Evolutionary conservation across 805 yeast species (phyloP).

Genomic region (Tetrapisispora namnaoensis): DNA sequence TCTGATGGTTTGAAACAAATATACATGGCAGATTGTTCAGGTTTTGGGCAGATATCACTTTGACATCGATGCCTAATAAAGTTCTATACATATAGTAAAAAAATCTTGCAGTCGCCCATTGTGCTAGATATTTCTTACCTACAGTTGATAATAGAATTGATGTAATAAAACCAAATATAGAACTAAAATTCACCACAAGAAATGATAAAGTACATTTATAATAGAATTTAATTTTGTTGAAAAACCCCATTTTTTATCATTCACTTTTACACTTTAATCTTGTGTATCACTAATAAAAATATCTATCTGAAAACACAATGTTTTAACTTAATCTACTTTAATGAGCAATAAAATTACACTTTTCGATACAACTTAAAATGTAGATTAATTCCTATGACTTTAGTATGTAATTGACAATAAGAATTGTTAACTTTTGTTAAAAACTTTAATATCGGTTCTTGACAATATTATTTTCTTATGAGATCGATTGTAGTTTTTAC

Average conservation of each 20-base stretch:
- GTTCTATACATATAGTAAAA: slow-evolving; percentile 55
- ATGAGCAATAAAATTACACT: no score
- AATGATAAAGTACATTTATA: neutral
- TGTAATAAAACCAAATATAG: slow-evolving; percentile 50
- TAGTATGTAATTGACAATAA: no score
- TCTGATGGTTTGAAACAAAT: slow-evolving; percentile 81
- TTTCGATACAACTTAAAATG: no score
- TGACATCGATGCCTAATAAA: slow-evolving; percentile 59
- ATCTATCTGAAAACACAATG: no score
- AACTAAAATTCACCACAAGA: neutral
- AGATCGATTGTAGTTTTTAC: no score
- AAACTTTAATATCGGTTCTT: no score
- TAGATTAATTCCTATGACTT: no score
- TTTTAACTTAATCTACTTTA: no score
- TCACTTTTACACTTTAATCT: neutral
- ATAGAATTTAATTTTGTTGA: neutral
- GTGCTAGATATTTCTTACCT: slow-evolving; percentile 74
- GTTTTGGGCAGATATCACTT: slow-evolving; percentile 54
- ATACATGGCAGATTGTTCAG: slow-evolving; percentile 62
- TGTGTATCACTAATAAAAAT: no score
- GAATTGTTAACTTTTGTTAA: no score
- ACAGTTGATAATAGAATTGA: slow-evolving; percentile 55
- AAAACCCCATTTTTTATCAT: neutral
- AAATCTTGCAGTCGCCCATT: slow-evolving; percentile 81
- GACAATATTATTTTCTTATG: no score